Evolutionary conservation across 129 eudicot genomes (phyloP), one percentile per base, ranked within the genome.

Genomic region (Silybum marianum): DNA sequence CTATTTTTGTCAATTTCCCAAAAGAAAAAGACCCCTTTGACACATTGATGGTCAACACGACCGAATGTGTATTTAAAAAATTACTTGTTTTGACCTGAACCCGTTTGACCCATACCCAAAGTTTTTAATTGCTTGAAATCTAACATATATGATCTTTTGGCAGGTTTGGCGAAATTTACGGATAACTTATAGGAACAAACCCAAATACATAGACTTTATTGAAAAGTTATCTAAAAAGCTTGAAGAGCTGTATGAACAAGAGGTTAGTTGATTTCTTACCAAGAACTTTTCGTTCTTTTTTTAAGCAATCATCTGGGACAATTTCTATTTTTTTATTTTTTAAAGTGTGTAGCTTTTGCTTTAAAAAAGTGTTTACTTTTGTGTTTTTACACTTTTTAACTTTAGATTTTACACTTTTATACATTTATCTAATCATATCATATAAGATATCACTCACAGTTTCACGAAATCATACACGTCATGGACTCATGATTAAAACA

Each of bases 161-260:
- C 89, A 93, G 98, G 98, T 96, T 70, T 90, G 93, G 89, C 89
- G 84, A 74, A 96, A 87, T 75, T 71, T 96, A 81, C 93, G 79
- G 36, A 88, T 75, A 28, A 91, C 86, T 71, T 93, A 85, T 81
- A 83, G 86, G 67, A 92, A 87, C 46, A 84, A 84, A 19, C 75
- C 90, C 13, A 90, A 90, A 30, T 78, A 80, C 69, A 63, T 84
- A 71, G 88, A 90, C 48, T 54, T 87, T 77, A 92, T 90, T 54
- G 96, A 91, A 42, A 84, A 81, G 40, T 66, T 91, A 79, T 91
- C 88, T 68, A 75, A 79, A 22, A 88, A 80, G 72, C 90, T 93
- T 48, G 94, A 91, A 81, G 86, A 78, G 18, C 82, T 91, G 24
- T 96, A 91, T 40, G 90, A 88, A 77, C 82, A 90, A 85, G 99